phyloP scores from a whole-genome alignment of 2,329 filamentous ascomycete genomes.

The Diaporthe amygdali region DNA sequence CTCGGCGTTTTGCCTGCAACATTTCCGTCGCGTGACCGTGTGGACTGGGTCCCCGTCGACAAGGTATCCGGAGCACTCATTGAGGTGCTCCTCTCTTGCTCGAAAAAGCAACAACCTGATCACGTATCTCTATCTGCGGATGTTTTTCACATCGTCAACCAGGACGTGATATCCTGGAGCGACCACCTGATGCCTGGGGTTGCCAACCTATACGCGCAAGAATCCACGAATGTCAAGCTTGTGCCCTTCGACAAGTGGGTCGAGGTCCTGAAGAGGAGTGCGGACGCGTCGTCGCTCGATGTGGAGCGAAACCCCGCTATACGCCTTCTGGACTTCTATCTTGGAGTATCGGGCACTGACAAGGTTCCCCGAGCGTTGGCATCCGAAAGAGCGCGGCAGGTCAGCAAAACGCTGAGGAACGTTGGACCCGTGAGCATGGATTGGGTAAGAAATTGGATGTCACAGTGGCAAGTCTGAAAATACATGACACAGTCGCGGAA shows the following conservation, averaged over 20 bases:
- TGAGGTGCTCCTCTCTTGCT: slow-evolving; percentile 18
- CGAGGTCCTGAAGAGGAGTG: background rate
- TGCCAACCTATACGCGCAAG: background rate
- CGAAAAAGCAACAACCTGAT: background rate
- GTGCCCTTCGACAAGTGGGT: background rate
- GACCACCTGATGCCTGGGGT: background rate
- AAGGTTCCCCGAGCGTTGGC: background rate
- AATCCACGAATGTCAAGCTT: background rate
- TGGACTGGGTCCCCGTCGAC: slow-evolving; percentile 36
- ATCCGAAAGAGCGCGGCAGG: background rate
- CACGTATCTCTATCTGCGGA: background rate
- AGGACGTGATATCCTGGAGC: background rate
- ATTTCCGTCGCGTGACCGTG: slow-evolving; percentile 14
- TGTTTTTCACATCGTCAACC: background rate
- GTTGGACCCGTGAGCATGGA: background rate
- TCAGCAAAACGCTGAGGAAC: background rate
- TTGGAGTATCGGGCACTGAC: background rate
- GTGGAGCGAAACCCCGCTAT: background rate
- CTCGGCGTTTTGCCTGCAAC: slow-evolving; percentile 28
- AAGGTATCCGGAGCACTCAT: slow-evolving; percentile 28
- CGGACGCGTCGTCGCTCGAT: background rate
- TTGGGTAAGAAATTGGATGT: background rate
- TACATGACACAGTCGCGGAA: too few relatives aligned
- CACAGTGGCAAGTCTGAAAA: background rate
- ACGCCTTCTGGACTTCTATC: background rate